Evolutionary conservation across 192 early-diverging fungal genomes (phyloP), one percentile per base, ranked within the genome.

Genomic region (Chytriomyces sp.): DNA sequence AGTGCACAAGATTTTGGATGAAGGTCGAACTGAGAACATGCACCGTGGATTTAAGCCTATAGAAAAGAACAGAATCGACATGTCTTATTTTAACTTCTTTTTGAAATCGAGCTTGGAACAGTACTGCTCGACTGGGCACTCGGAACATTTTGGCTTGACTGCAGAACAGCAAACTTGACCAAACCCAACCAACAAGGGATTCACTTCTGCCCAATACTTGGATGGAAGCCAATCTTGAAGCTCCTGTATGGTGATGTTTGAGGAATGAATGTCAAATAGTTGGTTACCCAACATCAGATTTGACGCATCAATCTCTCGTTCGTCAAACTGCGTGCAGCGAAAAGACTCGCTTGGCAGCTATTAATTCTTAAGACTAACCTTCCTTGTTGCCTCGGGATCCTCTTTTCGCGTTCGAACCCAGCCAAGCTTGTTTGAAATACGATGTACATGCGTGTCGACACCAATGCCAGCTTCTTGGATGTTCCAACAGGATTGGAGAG

Each of bases 361-460:
- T n/a, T n/a, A n/a, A n/a, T n/a, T n/a, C n/a, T n/a, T 26, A 19
- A 32, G 1, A 39, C 36, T 1, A 19, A 83, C 87, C 67, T 84
- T 80, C 31, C 95, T 76, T 7, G 95, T 96, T 2, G 81, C 87
- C 74, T 97, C 96, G 8, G 96, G 93, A 26, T 87, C 85, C 44
- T 86, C 85, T 10, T 89, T 84, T 49, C 84, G 85, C 5, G 90
- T 91, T 26, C 85, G 83, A 19, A 91, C 87, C 95, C 95, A 98
- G 19, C 93, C 93, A 19, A 98, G 80, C 5, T 93, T 81, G 64
- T 96, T 94, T 25, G 87, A 56, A 41, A 98, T 97, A 49, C 94
- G 86, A 81, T 96, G 92, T 10, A 98, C 95, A 79, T 98, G 96
- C 0, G 92, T 92, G 77, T 98, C 95, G 14, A 98, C 96, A 2